Evolutionary conservation across 2,329 filamentous ascomycete genomes (phyloP).

Genomic region (Pyrenophora seminiperda): DNA sequence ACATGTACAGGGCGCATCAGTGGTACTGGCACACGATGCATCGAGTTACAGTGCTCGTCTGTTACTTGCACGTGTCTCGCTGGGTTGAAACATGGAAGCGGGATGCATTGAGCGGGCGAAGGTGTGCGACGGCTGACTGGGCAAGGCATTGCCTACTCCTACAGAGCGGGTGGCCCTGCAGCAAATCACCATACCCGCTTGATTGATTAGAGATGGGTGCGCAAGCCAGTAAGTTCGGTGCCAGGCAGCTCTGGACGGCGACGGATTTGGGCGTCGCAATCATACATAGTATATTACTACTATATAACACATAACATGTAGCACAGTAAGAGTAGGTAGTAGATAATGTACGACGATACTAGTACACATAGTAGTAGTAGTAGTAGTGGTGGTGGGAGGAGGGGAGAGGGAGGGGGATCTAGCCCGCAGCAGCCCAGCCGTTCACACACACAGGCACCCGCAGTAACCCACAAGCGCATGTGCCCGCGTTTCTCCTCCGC

Average conservation of each 20-base stretch:
- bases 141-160: not conserved
- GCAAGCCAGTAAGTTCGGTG: not conserved
- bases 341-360: too few relatives aligned
- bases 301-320: too few relatives aligned
- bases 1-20: too few relatives aligned
- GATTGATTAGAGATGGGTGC: conserved; percentile 7
- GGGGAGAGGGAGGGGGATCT: too few relatives aligned
- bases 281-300: too few relatives aligned
- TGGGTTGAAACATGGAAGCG: conserved; percentile 7
- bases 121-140: conserved; percentile 10
- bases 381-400: too few relatives aligned
- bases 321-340: too few relatives aligned
- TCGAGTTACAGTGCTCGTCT: too few relatives aligned
- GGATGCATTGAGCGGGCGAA: conserved; percentile 2
- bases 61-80: conserved; percentile 3
- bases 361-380: too few relatives aligned
- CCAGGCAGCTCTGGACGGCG: conserved; percentile 11
- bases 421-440: not conserved
- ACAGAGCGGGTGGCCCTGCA: conserved; percentile 4
- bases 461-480: too few relatives aligned
- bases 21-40: too few relatives aligned
- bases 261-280: conserved; percentile 3
- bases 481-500: too few relatives aligned
- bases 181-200: conserved; percentile 11
- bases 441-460: not conserved